Conservation (phyloP, 495 filamentous ascomycete genomes). For the Penicillium alfredii region DNA sequence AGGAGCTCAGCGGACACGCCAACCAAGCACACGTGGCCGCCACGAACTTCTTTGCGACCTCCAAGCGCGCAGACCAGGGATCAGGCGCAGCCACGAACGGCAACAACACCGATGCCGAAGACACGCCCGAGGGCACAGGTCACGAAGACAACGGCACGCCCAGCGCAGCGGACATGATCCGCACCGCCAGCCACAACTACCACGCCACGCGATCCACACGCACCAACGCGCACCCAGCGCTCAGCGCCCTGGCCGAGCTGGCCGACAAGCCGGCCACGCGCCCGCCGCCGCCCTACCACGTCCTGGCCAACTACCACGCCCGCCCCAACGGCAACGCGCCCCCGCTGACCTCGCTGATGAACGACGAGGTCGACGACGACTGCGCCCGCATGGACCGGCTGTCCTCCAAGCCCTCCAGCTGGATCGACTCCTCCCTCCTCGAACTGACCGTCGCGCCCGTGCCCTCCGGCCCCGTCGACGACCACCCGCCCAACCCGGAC, state of each 20-base stretch:
- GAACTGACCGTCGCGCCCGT: conserved; percentile 31
- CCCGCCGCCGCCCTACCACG: conserved; percentile 58
- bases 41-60: conserved; percentile 46
- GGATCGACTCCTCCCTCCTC: conserved; percentile 35
- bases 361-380: conserved; percentile 56
- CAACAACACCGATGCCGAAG: conserved; percentile 43
- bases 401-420: conserved; percentile 26
- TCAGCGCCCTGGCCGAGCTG: conserved; percentile 56
- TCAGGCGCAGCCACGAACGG: conserved; percentile 38
- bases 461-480: conserved; percentile 25
- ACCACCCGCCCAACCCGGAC: conserved; percentile 29
- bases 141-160: conserved; percentile 51
- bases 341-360: conserved; percentile 46
- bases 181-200: conserved; percentile 56
- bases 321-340: conserved; percentile 42
- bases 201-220: conserved; percentile 70
- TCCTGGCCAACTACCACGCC: conserved; percentile 45
- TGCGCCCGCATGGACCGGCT: conserved; percentile 50
- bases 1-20: conserved; percentile 73
- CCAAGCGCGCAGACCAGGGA: conserved; percentile 44
- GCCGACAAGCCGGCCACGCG: conserved; percentile 58
- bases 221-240: conserved; percentile 44
- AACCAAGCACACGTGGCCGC: conserved; percentile 66
- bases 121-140: conserved; percentile 41
- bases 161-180: conserved; percentile 59